A percentile compares a stretch with the other conserved stretches of the same genome.
phyloP scores from a whole-genome alignment of 2,329 filamentous ascomycete species.

The Pochonia chlamydosporia region DNA sequence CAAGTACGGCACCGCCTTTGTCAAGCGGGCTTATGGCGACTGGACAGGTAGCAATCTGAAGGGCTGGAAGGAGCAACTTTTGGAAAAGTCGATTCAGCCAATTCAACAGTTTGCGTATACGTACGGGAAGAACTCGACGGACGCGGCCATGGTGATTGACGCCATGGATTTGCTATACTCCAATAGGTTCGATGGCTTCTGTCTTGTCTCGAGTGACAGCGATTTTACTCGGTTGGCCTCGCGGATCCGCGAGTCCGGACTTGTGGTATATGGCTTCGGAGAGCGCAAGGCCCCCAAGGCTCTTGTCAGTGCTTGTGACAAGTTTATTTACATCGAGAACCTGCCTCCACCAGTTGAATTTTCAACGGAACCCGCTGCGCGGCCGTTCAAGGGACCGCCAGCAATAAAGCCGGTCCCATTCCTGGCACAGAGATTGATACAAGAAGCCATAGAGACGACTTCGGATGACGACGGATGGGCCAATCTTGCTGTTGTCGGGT shows the following conservation, averaged over 20 bases:
- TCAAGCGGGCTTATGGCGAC: constrained; percentile 28
- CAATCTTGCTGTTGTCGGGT: constrained; percentile 19
- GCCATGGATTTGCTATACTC: constrained; percentile 31
- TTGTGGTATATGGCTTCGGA: constrained; percentile 28
- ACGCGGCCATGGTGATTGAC: constrained; percentile 30
- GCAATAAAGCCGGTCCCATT: background rate
- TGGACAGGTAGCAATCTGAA: constrained; percentile 22
- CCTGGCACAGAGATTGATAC: constrained; percentile 6
- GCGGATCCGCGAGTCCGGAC: constrained; percentile 25
- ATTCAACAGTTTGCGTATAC: constrained; percentile 32
- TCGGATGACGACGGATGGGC: constrained; percentile 23
- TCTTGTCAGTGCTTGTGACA: constrained; percentile 26
- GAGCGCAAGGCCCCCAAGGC: constrained; percentile 24
- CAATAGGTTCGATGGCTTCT: constrained; percentile 25
- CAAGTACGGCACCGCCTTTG: constrained; percentile 25
- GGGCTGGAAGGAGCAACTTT: constrained; percentile 25
- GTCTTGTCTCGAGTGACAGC: constrained; percentile 28
- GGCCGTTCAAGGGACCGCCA: too few species aligned
- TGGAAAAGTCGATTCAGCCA: constrained; percentile 26
- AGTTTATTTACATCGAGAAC: constrained; percentile 25
- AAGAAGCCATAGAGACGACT: constrained; percentile 12
- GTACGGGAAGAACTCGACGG: constrained; percentile 27
- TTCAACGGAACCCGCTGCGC: background rate
- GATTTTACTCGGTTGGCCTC: constrained; percentile 29
- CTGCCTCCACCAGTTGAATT: constrained; percentile 1